Conservation (phyloP, 768 basidiomycete species). For the Omphalotus guepiniiformis region DNA sequence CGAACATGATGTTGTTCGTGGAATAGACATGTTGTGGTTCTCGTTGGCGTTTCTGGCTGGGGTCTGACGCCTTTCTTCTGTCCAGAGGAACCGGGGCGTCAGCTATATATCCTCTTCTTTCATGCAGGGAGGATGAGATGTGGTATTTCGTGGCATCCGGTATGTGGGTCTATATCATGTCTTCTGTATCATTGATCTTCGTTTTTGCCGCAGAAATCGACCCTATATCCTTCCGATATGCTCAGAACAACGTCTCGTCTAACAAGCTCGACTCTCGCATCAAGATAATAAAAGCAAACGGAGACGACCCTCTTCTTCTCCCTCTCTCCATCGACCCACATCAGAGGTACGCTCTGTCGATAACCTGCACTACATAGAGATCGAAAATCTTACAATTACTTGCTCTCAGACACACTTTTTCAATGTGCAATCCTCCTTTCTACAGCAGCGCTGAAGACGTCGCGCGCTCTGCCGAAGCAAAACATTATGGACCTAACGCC, state of each 20-base stretch:
- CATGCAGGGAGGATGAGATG: constrained; percentile 42
- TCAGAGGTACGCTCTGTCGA: not conserved
- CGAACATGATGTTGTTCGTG: constrained; percentile 29
- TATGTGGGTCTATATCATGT: not conserved
- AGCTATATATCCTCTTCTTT: constrained; percentile 83
- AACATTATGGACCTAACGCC: constrained; percentile 64
- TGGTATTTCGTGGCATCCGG: constrained; percentile 74
- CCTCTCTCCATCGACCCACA: constrained; percentile 21
- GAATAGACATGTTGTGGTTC: constrained; percentile 65
- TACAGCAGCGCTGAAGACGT: constrained; percentile 77
- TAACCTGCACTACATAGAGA: constrained; percentile 7
- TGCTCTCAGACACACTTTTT: constrained; percentile 59
- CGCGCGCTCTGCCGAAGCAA: constrained; percentile 48
- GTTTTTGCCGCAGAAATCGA: constrained; percentile 82
- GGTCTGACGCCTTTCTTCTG: not conserved
- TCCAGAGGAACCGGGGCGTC: constrained; percentile 86
- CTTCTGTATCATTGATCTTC: constrained; percentile 1
- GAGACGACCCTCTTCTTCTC: constrained; percentile 42
- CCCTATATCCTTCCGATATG: constrained; percentile 48
- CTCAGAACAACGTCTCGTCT: constrained; percentile 48
- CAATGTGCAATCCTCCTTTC: constrained; percentile 98
- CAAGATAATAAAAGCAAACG: constrained; percentile 33
- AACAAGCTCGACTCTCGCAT: constrained; percentile 59
- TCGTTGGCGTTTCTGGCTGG: not conserved
- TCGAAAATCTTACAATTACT: constrained; percentile 1